Evolutionary conservation across 768 basidiomycete species (phyloP).

Genomic region (Trametes elegans): DNA sequence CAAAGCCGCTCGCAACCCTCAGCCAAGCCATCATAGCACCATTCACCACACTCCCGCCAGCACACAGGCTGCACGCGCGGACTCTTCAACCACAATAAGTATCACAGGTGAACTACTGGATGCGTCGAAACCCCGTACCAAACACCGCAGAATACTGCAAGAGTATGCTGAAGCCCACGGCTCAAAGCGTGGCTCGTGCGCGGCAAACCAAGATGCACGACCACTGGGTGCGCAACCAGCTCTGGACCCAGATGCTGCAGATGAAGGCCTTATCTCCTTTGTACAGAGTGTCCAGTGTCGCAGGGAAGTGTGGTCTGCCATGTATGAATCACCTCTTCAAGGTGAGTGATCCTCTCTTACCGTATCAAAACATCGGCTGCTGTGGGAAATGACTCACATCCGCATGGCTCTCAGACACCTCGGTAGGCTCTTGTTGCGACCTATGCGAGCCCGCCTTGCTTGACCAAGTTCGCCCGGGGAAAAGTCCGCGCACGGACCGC

Average conservation of each 20-base stretch:
- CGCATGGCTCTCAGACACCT: too few relatives aligned
- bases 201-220: background rate
- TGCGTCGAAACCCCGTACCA: too few relatives aligned
- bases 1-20: too few relatives aligned
- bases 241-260: conserved; percentile 13
- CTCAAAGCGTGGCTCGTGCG: background rate
- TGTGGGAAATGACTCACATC: background rate
- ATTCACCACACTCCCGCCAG: too few relatives aligned
- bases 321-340: conserved; percentile 22
- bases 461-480: background rate
- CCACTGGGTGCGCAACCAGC: conserved; percentile 3
- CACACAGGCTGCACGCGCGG: too few relatives aligned
- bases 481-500: background rate
- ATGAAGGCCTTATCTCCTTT: conserved; percentile 32
- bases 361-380: background rate
- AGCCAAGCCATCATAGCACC: background rate
- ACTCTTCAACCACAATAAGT: too few relatives aligned
- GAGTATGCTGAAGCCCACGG: conserved; percentile 16
- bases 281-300: conserved; percentile 31
- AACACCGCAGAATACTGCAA: too few relatives aligned
- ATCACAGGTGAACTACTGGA: too few relatives aligned
- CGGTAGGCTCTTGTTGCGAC: conserved; percentile 11
- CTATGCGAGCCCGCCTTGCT: conserved; percentile 5
- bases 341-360: conserved; percentile 8
- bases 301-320: conserved; percentile 18